Percentiles rank a stretch among this genome's conserved stretches.
phyloP scores from a whole-genome alignment of 1,139 yeast genomes.

The Scheffersomyces parashehatae region DNA sequence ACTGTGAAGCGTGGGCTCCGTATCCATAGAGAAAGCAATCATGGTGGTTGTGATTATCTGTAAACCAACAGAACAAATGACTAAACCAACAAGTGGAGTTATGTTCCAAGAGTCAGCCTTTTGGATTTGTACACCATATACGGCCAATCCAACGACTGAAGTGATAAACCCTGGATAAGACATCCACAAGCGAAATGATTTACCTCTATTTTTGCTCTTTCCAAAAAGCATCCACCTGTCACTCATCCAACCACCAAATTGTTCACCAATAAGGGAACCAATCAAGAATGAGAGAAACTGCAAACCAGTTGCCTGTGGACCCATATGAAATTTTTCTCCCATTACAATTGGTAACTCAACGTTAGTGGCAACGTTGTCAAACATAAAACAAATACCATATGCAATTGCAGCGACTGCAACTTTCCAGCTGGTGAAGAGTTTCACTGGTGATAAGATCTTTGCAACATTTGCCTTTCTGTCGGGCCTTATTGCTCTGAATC shows the following conservation, averaged over 20 bases:
- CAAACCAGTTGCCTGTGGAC: constrained; percentile 20
- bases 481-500: background rate
- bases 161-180: constrained; percentile 18
- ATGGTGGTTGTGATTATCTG: constrained; percentile 19
- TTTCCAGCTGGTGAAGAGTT: constrained; percentile 9
- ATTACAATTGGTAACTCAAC: constrained; percentile 19
- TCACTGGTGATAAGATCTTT: constrained; percentile 12
- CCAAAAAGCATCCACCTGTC: constrained; percentile 15
- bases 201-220: background rate
- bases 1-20: constrained; percentile 11
- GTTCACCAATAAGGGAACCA: constrained; percentile 20
- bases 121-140: constrained; percentile 17
- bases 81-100: constrained; percentile 19
- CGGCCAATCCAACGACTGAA: constrained; percentile 15
- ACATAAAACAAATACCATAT: constrained; percentile 16
- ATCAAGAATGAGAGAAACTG: constrained; percentile 19
- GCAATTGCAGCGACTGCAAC: constrained; percentile 17
- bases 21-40: constrained; percentile 18
- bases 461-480: background rate
- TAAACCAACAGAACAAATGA: constrained; percentile 17
- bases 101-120: constrained; percentile 12
- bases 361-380: constrained; percentile 21
- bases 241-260: constrained; percentile 19
- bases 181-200: constrained; percentile 16
- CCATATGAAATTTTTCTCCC: constrained; percentile 14